Conservation (phyloP, 2,329 filamentous ascomycete species). For the Fusarium domesticum region DNA sequence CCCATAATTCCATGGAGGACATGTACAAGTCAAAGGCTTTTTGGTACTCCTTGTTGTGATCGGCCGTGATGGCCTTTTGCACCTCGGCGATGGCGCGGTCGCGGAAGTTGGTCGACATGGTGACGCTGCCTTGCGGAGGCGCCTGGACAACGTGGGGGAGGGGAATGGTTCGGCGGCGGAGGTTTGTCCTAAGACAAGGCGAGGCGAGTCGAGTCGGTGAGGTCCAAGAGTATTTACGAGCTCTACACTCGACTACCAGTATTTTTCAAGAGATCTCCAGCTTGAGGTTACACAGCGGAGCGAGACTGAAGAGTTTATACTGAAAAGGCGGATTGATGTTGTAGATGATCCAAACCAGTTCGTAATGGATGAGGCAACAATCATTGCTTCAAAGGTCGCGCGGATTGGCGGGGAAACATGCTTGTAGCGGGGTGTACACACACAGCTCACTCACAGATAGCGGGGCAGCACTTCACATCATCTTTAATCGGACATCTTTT, state of each 20-base stretch:
- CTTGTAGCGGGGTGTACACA: conserved; percentile 33
- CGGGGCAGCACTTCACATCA: conserved; percentile 21
- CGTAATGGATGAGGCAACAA: conserved; percentile 24
- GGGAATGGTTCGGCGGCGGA: conserved; percentile 4
- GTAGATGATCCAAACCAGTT: conserved; percentile 7
- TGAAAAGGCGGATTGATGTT: conserved; percentile 3
- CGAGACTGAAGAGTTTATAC: background rate
- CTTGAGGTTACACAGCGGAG: background rate
- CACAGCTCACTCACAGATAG: conserved; percentile 14
- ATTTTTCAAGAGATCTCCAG: conserved; percentile 6
- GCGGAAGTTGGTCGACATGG: conserved; percentile 95
- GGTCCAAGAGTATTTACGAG: background rate
- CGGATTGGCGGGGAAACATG: conserved; percentile 42
- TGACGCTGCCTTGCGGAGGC: conserved; percentile 28
- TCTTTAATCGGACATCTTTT: background rate
- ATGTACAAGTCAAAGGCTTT: conserved; percentile 97
- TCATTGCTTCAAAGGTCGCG: conserved; percentile 13
- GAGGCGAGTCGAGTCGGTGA: background rate
- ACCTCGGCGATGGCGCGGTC: conserved; percentile 95
- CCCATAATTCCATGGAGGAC: conserved; percentile 92
- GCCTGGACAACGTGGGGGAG: conserved; percentile 18
- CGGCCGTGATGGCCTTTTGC: conserved; percentile 94
- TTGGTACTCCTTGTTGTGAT: conserved; percentile 94
- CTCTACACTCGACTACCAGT: background rate
- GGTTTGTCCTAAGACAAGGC: background rate